Conservation (phyloP, 2,329 filamentous ascomycete species). For the Trichoderma sp. region DNA sequence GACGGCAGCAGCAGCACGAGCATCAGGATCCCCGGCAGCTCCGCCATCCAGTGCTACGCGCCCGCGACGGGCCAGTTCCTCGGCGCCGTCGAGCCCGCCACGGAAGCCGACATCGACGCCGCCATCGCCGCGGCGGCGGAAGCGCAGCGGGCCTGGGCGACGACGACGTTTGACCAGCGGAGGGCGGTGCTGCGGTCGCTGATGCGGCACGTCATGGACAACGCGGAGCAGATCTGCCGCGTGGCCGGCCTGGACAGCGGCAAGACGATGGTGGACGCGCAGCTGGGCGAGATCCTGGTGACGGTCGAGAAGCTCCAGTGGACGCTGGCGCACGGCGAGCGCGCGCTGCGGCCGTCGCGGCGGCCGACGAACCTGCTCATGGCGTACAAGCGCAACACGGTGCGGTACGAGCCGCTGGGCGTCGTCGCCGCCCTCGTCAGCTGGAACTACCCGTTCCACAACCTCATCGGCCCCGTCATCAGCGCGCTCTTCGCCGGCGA, state of each 20-base stretch:
- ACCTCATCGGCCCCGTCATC: slow-evolving; percentile 88
- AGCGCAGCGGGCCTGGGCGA: slow-evolving; percentile 77
- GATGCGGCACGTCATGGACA: slow-evolving; percentile 79
- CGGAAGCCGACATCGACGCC: slow-evolving; percentile 74
- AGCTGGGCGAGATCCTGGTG: slow-evolving; percentile 91
- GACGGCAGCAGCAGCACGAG: slow-evolving; percentile 60
- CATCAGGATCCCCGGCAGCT: slow-evolving; percentile 66
- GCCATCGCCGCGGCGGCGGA: slow-evolving; percentile 71
- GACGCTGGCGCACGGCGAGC: slow-evolving; percentile 89
- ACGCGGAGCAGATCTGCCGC: slow-evolving; percentile 83
- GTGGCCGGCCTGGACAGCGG: slow-evolving; percentile 90
- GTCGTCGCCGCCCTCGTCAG: slow-evolving; percentile 91
- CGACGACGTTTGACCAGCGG: slow-evolving; percentile 76
- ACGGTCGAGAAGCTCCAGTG: slow-evolving; percentile 92
- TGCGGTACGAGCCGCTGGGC: slow-evolving; percentile 88
- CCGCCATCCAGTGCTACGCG: slow-evolving; percentile 79
- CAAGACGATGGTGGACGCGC: slow-evolving; percentile 93
- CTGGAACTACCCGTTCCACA: slow-evolving; percentile 98
- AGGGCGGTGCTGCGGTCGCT: slow-evolving; percentile 79
- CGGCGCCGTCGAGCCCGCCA: slow-evolving; percentile 75
- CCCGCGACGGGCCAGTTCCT: slow-evolving; percentile 87
- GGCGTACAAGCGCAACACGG: slow-evolving; percentile 91
- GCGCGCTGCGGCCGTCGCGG: slow-evolving; percentile 68
- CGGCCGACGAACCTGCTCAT: slow-evolving; percentile 90
- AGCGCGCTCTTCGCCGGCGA: slow-evolving; percentile 90